Evolutionary conservation across 148 eudicot species (phyloP), one percentile per base, ranked within the genome.

Genomic region (Drosera capensis): DNA sequence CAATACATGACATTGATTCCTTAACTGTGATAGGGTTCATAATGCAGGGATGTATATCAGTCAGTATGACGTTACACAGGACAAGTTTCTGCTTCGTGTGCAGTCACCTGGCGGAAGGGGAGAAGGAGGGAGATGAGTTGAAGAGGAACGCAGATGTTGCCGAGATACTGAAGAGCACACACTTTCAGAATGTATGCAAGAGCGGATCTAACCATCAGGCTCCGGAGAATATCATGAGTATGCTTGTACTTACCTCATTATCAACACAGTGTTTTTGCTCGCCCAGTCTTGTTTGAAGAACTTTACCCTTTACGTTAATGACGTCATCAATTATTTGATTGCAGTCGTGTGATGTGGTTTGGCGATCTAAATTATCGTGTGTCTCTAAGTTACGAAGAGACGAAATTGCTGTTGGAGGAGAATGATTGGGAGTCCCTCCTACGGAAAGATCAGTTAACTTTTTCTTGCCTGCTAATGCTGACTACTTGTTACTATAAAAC

Each of bases 331-430:
- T 3, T 38, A 31, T 20, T 49, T 55, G 51, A 8, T 45, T 58
- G 44, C 70, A 75, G 82, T 45, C 78, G 71, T n/a, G 71, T 80
- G 12, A 58, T 88, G 21, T 88, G 90, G 90, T 60, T 88, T 2
- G 96, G 96, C 19, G 96, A 88, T 62, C 62, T 88, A 54, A 88
- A 88, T 52, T 88, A 88, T 70, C 62, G 94, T 51, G 76, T 83
- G 24, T 67, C 77, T 23, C 63, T 80, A 64, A 72, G 72, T 47
- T 74, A 75, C 37, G 50, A 59, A 2, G 82, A 70, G 18, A 73
- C 96, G 23, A 40, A 65, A 64, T 68, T 66, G 51, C 70, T 83
- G 42, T 50, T 88, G 48, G 62, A 68, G 48, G 65, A 71, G 49
- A 63, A 69, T 21, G 75, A 77, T 24, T 88, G 96, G 96, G 77